Evolutionary conservation across 768 basidiomycete genomes (phyloP), one percentile per base, ranked within the genome.

Genomic region (Leccinum obscurum): DNA sequence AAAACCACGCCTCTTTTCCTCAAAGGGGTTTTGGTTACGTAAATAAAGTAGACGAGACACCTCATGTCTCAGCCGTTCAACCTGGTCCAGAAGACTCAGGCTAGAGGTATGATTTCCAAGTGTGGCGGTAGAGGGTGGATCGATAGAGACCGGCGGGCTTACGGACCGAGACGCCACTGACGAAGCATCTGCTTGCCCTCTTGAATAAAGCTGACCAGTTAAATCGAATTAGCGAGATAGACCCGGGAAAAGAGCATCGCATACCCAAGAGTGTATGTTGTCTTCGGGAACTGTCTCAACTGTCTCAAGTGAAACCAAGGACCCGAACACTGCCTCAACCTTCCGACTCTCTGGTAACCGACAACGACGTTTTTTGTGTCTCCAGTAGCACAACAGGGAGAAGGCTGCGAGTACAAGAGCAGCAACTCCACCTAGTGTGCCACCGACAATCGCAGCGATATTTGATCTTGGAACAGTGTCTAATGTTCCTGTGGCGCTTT

Each of bases 391-490:
- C 1, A 66, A 9, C 3, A 66, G 17, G 22, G n/a, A 34, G 7
- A 6, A 35, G 15, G 20, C 20, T 20, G n/a, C 30, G 8, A 61
- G 10, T 9, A 15, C 24, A 11, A 69, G 11, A 0, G 48, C 49
- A 10, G 34, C 17, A 14, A 62, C 30, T 0, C 53, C 64, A 2
- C 55, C 64, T 3, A 66, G 30, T 3, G 30, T n/a, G n/a, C 57
- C 67, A 20, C 67, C 67, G 1, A 58, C 34, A 6, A 64, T 62
- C 13, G 56, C 58, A 0, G 59, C 55, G 13, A 28, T 22, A 30
- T 56, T 56, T 34, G 14, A n/a, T 41, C 35, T 7, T 14, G 56
- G 24, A 1, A 48, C 17, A 6, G 46, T 26, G 4, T 3, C 35
- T 34, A 37, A 8, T 41, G 6, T 37, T 37, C 37, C 37, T 37